These are phyloP conservation scores for Jacaranda mimosifolia DNA, from an alignment of 257 asterid species.

Conservation along the genomic window DNA sequence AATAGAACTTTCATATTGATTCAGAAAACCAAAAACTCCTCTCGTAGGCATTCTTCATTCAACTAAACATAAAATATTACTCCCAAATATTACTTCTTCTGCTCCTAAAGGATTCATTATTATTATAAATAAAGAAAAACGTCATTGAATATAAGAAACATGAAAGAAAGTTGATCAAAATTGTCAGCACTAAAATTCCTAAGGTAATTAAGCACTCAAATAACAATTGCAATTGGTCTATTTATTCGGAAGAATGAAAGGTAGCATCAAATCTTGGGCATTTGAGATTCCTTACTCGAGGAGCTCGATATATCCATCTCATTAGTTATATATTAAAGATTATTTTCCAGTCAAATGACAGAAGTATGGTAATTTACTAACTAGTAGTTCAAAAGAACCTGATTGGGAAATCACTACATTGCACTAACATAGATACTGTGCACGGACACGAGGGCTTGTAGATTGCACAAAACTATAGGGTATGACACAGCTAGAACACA, in stretches of 20 bases:
- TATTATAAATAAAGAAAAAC: background rate
- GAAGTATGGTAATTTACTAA: background rate
- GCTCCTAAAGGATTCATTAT: background rate
- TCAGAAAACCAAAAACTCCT: background rate
- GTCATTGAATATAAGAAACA: background rate
- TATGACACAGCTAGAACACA: background rate
- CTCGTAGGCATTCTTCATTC: background rate
- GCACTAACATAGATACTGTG: background rate
- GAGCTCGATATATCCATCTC: background rate
- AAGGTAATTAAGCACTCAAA: background rate
- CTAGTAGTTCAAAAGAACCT: background rate
- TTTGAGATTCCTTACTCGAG: background rate
- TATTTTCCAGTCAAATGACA: background rate
- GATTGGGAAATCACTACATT: background rate
- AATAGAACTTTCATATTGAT: background rate
- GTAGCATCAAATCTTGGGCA: slow-evolving; percentile 14
- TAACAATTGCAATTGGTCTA: background rate
- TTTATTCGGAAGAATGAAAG: background rate
- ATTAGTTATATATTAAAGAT: background rate
- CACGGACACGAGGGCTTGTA: background rate
- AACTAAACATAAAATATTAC: background rate
- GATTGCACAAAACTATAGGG: background rate
- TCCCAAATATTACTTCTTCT: background rate
- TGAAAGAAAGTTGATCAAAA: background rate
- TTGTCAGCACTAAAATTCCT: background rate